Evolutionary conservation across 2,329 filamentous ascomycete species (phyloP), one percentile per base, ranked within the genome.

Genomic region (Simplicillium sp.): DNA sequence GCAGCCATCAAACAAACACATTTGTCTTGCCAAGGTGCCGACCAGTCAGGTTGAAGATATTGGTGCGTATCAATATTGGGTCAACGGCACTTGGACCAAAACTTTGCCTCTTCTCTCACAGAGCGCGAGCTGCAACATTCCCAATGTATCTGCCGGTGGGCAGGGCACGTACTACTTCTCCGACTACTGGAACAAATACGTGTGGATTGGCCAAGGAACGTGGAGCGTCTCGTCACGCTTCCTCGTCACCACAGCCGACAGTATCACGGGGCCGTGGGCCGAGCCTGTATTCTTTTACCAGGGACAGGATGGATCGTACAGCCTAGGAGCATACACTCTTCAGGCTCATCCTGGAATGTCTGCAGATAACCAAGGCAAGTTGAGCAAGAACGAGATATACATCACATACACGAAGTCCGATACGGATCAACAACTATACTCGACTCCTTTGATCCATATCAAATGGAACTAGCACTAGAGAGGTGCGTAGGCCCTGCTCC

Each of bases 91-190:
- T 9, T 36, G 35, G 35, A 18, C 16, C 14, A 14, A 18, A 8
- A 18, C 9, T 7, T n/a, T 16, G 35, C 35, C 35, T 12, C 8
- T 7, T 12, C 16, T 36, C 8, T n/a, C n/a, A n/a, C n/a, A n/a
- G n/a, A 8, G 7, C 15, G 35, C 16, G 14, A 11, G n/a, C n/a
- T 8, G 9, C 35, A 17, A 16, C 11, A 18, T 36, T 9, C 14
- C 14, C 11, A 36, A 36, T 17, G 35, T 18, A 8, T 12, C 14
- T 17, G 35, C 35, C 7, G 35, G 35, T 17, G 35, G 35, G 6
- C 35, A 36, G 15, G 35, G 35, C 6, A 36, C 35, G 5, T 36
- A 36, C 35, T 36, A 36, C 15, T 36, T 16, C 17, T 36, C 35
- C 5, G n/a, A 36, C n/a, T 17, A 18, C 9, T 18, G 18, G 8